Conservation (phyloP, 257 asterid species). For the Gardenia jasminoides region DNA sequence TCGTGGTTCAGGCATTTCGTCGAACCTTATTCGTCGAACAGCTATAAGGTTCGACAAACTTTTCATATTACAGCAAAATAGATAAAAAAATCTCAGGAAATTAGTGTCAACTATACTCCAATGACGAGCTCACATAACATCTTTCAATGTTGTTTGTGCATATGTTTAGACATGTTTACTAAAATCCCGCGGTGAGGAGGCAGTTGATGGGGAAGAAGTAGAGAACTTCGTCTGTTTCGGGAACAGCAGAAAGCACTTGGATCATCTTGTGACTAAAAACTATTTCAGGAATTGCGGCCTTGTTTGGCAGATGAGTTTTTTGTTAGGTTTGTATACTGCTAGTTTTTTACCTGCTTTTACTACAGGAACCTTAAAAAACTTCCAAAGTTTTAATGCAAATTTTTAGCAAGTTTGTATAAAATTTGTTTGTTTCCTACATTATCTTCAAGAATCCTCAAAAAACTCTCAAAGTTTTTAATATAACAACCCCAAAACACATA, state of each 20-base stretch:
- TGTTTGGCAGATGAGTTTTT: too few species aligned
- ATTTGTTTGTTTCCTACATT: too few species aligned
- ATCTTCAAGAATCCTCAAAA: too few species aligned
- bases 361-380: too few species aligned
- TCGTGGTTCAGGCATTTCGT: not conserved
- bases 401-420: too few species aligned
- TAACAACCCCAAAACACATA: too few species aligned
- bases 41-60: slow-evolving; percentile 31
- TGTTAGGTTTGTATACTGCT: too few species aligned
- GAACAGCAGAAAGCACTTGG: slow-evolving; percentile 24
- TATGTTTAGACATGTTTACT: slow-evolving; percentile 38
- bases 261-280: slow-evolving; percentile 23
- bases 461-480: too few species aligned
- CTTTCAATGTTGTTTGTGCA: slow-evolving; percentile 32
- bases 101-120: not conserved
- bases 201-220: slow-evolving; percentile 5
- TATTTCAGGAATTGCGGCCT: slow-evolving; percentile 44
- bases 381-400: too few species aligned
- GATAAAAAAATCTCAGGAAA: slow-evolving; percentile 20
- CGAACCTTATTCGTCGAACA: not conserved
- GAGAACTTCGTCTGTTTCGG: slow-evolving; percentile 17
- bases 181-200: slow-evolving; percentile 8
- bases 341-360: too few species aligned
- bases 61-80: slow-evolving; percentile 18
- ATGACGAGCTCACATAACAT: slow-evolving; percentile 13